Base-by-base conservation (phyloP, 305 asterid species). In the Petunia hybrid region DNA sequence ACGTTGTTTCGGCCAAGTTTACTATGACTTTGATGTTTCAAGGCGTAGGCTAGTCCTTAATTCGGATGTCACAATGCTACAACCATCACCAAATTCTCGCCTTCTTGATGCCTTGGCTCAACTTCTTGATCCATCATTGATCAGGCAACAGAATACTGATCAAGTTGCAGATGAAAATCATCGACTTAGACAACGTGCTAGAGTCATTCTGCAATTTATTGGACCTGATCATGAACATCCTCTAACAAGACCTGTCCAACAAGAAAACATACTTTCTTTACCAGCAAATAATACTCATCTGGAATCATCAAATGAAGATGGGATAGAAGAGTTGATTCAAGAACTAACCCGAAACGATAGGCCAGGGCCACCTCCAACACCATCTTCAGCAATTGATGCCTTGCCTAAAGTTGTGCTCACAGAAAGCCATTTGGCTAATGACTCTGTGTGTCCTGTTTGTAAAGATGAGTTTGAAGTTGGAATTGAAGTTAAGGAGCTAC, bases 381-480 rank as follows among this genome's bases (percentile, higher is more conserved):
- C 89, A 1, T 83, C 81, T 16, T 64, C 91, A 0, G 80, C 87
- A 1, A 82, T 89, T 2, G 88, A 87, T 76, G 87, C 82, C 7
- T 78, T 92, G 84, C 92, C 94, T 3, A 42, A 73, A n/a, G 87
- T 90, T 80, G 83, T 82, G 62, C 81, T 93, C 68, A 87, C 88
- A 6, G 68, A 64, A 3, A 86, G 77, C 8, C 88, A 87, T 74
- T 80, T 90, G 80, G 83, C 80, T 31, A 66, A 69, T 8, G 93
- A 93, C 57, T 61, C 90, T 2, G 71, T 68, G 5, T 95, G 99
- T 51, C 90, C 99, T 1, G 91, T 95, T 38, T 95, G 99, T 78
- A 92, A 90, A 80, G 97, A 95, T 31, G 99, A 92, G 51, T 95
- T 95, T 48, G 89, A 87, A 85, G 85, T 88, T 2, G 95, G 95